Evolutionary conservation across 768 basidiomycete species (phyloP).

Genomic region (Hirschioporus abietinus): DNA sequence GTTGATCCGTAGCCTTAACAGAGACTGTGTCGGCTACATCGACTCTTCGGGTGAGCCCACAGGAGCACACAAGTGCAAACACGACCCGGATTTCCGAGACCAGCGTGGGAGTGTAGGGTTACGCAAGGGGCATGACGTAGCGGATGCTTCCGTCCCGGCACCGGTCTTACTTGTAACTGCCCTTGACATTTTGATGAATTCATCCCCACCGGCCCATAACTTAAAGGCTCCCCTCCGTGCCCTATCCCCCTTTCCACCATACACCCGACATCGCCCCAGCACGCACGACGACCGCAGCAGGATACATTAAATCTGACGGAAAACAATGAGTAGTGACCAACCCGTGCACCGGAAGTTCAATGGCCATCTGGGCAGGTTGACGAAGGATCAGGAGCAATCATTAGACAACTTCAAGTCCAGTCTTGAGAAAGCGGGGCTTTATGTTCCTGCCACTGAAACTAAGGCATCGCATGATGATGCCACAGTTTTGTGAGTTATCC

Average conservation of each 20-base stretch:
- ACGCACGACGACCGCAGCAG: neutral
- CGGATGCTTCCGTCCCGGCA: neutral
- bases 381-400: conserved; percentile 40
- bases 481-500: conserved; percentile 52
- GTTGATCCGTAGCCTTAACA: too few relatives aligned
- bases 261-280: neutral
- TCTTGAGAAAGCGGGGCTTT: conserved; percentile 47
- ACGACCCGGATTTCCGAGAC: neutral
- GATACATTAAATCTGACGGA: neutral
- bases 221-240: neutral
- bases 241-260: neutral
- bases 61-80: neutral
- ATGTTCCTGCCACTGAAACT: conserved; percentile 31
- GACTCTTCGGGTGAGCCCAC: neutral
- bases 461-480: conserved; percentile 56
- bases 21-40: neutral
- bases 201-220: neutral
- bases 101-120: neutral
- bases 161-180: neutral
- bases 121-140: neutral
- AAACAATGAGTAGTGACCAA: neutral
- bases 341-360: neutral
- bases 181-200: neutral
- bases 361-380: conserved; percentile 53
- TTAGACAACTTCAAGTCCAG: conserved; percentile 49